A percentile compares a stretch with the other conserved stretches of the same genome.
Conservation (phyloP, 2,329 filamentous ascomycete species). For the Boeremia lycopersici region DNA sequence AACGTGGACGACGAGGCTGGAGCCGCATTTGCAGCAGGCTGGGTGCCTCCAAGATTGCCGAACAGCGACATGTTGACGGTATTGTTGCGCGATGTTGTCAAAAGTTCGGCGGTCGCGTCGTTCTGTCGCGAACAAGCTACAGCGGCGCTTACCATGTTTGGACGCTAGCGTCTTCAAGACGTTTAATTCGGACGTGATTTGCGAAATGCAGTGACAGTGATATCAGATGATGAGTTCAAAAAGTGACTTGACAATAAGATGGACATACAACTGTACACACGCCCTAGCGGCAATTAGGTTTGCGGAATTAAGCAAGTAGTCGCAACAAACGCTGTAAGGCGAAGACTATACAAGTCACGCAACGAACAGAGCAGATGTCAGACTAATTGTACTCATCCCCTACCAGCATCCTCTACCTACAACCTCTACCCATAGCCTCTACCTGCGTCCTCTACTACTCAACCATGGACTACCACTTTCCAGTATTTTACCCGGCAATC, state of each 20-base stretch:
- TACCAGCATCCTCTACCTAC: neutral
- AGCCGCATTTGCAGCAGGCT: conserved; percentile 36
- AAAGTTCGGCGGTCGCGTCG: conserved; percentile 33
- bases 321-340: conserved; percentile 1
- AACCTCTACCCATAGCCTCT: neutral
- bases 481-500: conserved; percentile 4
- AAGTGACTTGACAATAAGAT: neutral
- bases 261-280: neutral
- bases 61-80: conserved; percentile 43
- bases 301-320: neutral
- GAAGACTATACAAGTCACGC: conserved; percentile 1
- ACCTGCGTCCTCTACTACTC: neutral
- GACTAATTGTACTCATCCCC: neutral
- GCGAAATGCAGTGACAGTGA: neutral
- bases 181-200: neutral
- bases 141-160: conserved; percentile 8
- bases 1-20: conserved; percentile 24
- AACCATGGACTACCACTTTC: neutral
- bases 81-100: conserved; percentile 30
- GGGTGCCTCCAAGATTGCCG: conserved; percentile 35
- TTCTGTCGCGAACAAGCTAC: conserved; percentile 17
- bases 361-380: neutral
- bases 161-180: neutral
- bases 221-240: neutral
- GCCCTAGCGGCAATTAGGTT: neutral